phyloP scores from a whole-genome alignment of 75 land plant species.

The Picea glauca region DNA sequence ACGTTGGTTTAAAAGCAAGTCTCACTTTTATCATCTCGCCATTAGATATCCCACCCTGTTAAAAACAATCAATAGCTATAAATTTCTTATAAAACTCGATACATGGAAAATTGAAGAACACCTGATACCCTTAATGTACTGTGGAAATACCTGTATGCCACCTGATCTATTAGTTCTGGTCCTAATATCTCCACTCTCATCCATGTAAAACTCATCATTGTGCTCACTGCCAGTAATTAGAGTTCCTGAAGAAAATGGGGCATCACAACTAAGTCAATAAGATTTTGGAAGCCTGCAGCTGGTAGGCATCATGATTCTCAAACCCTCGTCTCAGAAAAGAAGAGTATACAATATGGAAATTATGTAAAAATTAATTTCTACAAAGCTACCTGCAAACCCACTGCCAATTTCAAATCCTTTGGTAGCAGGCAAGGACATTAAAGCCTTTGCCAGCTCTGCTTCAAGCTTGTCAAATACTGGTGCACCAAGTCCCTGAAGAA shows the following conservation, averaged over 20 bases:
- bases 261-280: neutral
- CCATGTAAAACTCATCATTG: conserved; percentile 91
- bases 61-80: neutral
- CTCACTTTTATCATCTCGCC: conserved; percentile 90
- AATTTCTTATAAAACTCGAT: neutral
- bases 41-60: conserved; percentile 96
- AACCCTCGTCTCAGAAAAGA: neutral
- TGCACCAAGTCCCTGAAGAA: conserved; percentile 82
- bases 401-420: conserved; percentile 99
- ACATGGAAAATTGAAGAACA: neutral
- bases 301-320: neutral
- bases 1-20: conserved; percentile 96
- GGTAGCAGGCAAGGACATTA: conserved; percentile 95
- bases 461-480: conserved; percentile 99
- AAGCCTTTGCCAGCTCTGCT: conserved; percentile 95
- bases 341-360: neutral
- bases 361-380: neutral
- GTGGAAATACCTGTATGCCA: conserved; percentile 79
- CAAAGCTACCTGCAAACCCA: conserved; percentile 81
- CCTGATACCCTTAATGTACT: neutral
- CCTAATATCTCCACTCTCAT: conserved; percentile 69
- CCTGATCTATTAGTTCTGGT: conserved; percentile 97
- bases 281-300: neutral
- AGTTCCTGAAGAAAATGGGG: conserved; percentile 50
- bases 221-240: conserved; percentile 95